A percentile compares a stretch with the other conserved stretches of the same genome.
Conservation (phyloP, 2,329 filamentous ascomycete genomes). For the Aspergillus vadensis region DNA sequence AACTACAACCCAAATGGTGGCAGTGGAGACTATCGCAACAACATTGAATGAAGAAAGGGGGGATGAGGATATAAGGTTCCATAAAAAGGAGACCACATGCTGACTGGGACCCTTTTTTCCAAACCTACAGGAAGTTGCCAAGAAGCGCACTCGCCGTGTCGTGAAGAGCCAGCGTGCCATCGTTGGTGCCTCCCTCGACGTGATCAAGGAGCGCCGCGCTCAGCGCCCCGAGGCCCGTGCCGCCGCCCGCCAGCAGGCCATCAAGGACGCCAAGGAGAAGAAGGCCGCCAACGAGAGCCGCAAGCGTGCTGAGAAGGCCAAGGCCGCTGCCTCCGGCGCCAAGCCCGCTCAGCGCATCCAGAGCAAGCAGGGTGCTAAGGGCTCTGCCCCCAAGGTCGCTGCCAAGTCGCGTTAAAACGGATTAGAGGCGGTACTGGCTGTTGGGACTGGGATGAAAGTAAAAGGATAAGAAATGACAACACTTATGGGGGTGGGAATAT, state of each 20-base stretch:
- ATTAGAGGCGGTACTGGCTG: conserved; percentile 28
- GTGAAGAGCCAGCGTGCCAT: conserved; percentile 99
- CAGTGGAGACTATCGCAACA: too few species aligned
- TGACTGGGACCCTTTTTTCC: conserved; percentile 32
- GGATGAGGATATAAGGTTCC: background rate
- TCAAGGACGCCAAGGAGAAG: conserved; percentile 99
- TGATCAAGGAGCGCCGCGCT: conserved; percentile 98
- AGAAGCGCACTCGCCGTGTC: conserved; percentile 97
- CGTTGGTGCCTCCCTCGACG: conserved; percentile 97
- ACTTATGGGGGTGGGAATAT: background rate
- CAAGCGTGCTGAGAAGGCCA: conserved; percentile 99
- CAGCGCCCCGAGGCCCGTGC: conserved; percentile 94
- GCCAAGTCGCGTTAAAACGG: conserved; percentile 77
- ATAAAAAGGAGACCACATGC: conserved; percentile 15
- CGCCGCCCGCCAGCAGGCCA: conserved; percentile 84
- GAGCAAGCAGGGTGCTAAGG: conserved; percentile 98
- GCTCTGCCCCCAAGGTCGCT: conserved; percentile 79
- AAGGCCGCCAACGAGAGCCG: conserved; percentile 80
- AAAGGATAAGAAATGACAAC: conserved; percentile 17
- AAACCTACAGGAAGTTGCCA: conserved; percentile 85
- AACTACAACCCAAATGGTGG: background rate
- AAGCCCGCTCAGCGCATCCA: conserved; percentile 80
- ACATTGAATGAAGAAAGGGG: too few species aligned
- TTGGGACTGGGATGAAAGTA: conserved; percentile 32
- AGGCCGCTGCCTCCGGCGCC: conserved; percentile 72